phyloP scores from a whole-genome alignment of 345 rosid genomes.

The Eucalyptus marginata region DNA sequence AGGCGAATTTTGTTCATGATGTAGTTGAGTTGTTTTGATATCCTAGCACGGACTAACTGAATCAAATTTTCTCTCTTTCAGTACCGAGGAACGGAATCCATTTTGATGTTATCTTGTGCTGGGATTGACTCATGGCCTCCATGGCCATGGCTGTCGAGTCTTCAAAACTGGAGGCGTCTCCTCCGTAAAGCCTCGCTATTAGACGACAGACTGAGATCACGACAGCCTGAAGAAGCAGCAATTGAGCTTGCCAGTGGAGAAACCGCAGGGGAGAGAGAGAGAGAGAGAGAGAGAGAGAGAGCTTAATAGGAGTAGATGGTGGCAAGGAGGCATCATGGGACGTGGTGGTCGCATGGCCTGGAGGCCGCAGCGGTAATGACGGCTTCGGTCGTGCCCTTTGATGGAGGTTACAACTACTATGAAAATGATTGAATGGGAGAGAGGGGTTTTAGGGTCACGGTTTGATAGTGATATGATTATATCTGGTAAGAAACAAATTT shows the following conservation, averaged over 20 bases:
- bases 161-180: background rate
- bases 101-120: background rate
- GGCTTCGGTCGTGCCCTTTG: background rate
- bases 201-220: background rate
- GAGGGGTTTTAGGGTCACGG: background rate
- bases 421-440: background rate
- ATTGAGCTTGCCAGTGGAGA: background rate
- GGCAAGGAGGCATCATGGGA: background rate
- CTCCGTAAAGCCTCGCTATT: background rate
- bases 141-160: background rate
- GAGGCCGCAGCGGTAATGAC: background rate
- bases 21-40: background rate
- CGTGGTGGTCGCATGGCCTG: background rate
- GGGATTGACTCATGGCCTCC: background rate
- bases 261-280: background rate
- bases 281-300: background rate
- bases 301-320: background rate
- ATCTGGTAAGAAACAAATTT: background rate
- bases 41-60: background rate
- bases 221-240: background rate
- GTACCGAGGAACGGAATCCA: background rate
- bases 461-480: background rate
- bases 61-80: background rate
- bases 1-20: background rate
- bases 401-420: background rate